Conservation (phyloP, 371 early-diverging fungal genomes). For the Dipsacomyces acuminosporus region DNA sequence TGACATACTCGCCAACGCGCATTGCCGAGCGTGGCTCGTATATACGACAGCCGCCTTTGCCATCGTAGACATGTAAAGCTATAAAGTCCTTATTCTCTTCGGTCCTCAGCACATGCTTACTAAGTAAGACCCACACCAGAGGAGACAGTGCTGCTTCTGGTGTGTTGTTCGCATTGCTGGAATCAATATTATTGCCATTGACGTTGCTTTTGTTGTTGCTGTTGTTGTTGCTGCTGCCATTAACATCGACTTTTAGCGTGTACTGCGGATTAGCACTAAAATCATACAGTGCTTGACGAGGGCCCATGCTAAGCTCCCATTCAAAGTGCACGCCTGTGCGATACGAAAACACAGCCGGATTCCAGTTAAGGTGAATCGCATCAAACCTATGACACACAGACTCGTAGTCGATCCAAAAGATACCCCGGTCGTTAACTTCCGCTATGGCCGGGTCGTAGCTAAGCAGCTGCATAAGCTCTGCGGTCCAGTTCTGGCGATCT, state of each 20-base stretch:
- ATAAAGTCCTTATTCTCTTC: constrained; percentile 82
- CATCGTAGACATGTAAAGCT: constrained; percentile 70
- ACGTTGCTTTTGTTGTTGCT: too few species aligned
- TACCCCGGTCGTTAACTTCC: constrained; percentile 64
- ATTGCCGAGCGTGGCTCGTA: constrained; percentile 72
- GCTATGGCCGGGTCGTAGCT: constrained; percentile 68
- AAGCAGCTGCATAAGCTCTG: constrained; percentile 57
- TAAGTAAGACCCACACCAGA: constrained; percentile 69
- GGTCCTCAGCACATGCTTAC: constrained; percentile 74
- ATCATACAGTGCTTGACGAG: constrained; percentile 62
- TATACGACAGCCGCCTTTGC: constrained; percentile 56
- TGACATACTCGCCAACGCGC: constrained; percentile 72
- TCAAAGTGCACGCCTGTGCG: constrained; percentile 59
- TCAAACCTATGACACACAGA: constrained; percentile 73
- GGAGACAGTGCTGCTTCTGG: constrained; percentile 47
- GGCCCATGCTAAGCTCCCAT: constrained; percentile 60
- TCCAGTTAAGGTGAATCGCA: constrained; percentile 87
- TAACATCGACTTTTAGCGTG: constrained; percentile 43
- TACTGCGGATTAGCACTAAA: constrained; percentile 79
- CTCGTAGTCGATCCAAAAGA: constrained; percentile 85
- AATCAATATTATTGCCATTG: too few species aligned
- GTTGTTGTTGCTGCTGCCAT: not conserved
- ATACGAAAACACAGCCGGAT: constrained; percentile 65
- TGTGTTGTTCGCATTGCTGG: not conserved
- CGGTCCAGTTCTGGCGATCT: constrained; percentile 69